phyloP scores from a whole-genome alignment of 495 filamentous ascomycete genomes.

The Xeromyces bisporus region DNA sequence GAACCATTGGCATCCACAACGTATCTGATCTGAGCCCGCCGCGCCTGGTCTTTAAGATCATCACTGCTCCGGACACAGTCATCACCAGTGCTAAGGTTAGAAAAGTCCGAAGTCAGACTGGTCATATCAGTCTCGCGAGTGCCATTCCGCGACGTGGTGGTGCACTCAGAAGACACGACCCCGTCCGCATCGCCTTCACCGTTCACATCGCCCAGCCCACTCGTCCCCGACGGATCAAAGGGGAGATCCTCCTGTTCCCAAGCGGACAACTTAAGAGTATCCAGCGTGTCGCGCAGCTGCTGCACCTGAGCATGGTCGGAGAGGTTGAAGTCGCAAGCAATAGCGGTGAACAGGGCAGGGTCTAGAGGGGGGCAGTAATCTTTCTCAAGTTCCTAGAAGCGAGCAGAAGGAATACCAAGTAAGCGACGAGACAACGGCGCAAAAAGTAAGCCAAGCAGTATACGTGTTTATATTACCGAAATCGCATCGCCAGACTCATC shows the following conservation, averaged over 20 bases:
- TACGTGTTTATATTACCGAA: slow-evolving; percentile 1
- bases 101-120: slow-evolving; percentile 17
- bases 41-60: slow-evolving; percentile 1
- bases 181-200: slow-evolving; percentile 10
- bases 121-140: slow-evolving; percentile 28
- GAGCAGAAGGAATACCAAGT: background rate
- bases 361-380: slow-evolving; percentile 48
- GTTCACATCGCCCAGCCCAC: slow-evolving; percentile 16
- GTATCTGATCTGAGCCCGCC: slow-evolving; percentile 8
- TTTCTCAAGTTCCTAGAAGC: slow-evolving; percentile 23
- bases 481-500: slow-evolving; percentile 8
- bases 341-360: slow-evolving; percentile 44
- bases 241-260: slow-evolving; percentile 46
- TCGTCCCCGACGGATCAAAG: slow-evolving; percentile 65
- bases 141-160: slow-evolving; percentile 11
- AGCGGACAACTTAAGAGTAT: slow-evolving; percentile 41
- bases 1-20: slow-evolving; percentile 18
- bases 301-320: slow-evolving; percentile 28
- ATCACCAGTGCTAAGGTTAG: slow-evolving; percentile 7
- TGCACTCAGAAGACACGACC: slow-evolving; percentile 10
- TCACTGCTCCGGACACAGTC: slow-evolving; percentile 6
- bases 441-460: background rate
- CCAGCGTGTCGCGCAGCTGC: slow-evolving; percentile 35
- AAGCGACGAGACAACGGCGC: background rate
- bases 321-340: slow-evolving; percentile 49